A percentile compares a stretch with the other conserved stretches of the same genome.
phyloP scores from a whole-genome alignment of 2,329 filamentous ascomycete genomes.

The Pseudogymnoascus sp. region DNA sequence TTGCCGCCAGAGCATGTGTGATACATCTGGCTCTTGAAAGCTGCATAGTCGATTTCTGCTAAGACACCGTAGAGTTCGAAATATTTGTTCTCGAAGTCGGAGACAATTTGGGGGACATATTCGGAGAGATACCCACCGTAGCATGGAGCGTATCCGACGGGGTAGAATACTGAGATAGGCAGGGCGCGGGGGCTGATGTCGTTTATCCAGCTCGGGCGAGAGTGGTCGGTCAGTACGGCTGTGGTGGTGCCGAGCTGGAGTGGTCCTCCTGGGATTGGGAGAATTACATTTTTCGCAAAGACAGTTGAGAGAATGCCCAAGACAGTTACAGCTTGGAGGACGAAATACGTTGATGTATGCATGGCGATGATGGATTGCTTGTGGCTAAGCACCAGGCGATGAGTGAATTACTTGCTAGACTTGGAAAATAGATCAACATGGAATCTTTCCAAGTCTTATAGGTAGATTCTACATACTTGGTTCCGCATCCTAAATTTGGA shows the following conservation, averaged over 20 bases:
- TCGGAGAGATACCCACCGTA: neutral
- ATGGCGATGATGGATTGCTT: neutral
- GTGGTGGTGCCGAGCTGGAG: neutral
- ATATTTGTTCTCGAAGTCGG: neutral
- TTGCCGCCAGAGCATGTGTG: neutral
- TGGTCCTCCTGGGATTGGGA: neutral
- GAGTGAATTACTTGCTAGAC: neutral
- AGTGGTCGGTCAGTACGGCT: neutral
- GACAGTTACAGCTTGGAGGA: neutral
- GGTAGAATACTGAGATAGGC: neutral
- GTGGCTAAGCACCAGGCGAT: neutral
- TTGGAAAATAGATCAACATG: neutral
- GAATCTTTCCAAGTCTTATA: neutral
- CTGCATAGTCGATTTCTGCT: neutral
- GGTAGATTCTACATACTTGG: neutral
- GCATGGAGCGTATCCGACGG: neutral
- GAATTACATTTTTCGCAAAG: neutral
- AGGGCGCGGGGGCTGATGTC: neutral
- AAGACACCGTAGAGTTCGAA: neutral
- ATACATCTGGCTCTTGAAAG: slow-evolving; percentile 1
- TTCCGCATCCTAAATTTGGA: neutral
- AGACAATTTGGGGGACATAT: neutral
- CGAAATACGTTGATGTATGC: neutral
- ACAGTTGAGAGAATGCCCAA: neutral
- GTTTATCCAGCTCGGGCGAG: neutral